Evolutionary conservation across 768 basidiomycete genomes (phyloP), one percentile per base, ranked within the genome.

Genomic region (Pholiota molesta): DNA sequence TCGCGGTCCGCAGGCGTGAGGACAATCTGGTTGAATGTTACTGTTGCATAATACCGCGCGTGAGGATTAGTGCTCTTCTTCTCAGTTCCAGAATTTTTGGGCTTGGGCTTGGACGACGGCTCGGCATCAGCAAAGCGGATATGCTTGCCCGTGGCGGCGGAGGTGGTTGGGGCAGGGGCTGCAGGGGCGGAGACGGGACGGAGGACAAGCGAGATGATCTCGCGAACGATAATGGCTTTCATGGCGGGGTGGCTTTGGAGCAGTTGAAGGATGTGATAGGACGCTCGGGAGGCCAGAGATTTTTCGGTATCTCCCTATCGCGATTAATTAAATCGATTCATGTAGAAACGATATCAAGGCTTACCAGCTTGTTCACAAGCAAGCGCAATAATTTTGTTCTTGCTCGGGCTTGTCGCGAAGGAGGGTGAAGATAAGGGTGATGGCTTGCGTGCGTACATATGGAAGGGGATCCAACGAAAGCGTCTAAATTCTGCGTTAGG

Each of bases 1-100:
- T 86, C 86, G 9, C 84, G 79, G 66, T 97, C 95, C 17, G 72
- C 78, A 6, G 84, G 81, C 10, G 81, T 77, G 31, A 98, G 80
- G 42, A 94, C 86, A 61, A 96, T 88, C 75, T 99, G 97, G 73
- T 98, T 98, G 66, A 98, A 88, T 0, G 97, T 97, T 70, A 97
- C 94, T 5, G 91, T 82, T 16, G 94, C 87, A 73, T 98, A 99
- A 76, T 99, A 99, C 54, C 89, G 83, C 0, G 89, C 90, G 73
- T 98, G 95, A 14, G 82, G 77, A 66, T 87, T 88, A 49, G 79
- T 81, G 10, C 74, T 70, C 53, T 78, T 79, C 72, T 83, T 74
- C 51, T 80, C 78, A 68, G 75, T 76, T 61, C 73, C 31, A 1
- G 67, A 23, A 9, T 66, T 61, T 57, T 76, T 77, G 0, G 73